Percentiles rank a stretch among this genome's conserved stretches.
phyloP scores from a whole-genome alignment of 2,329 filamentous ascomycete genomes.

The Calonectria pauciramosa region DNA sequence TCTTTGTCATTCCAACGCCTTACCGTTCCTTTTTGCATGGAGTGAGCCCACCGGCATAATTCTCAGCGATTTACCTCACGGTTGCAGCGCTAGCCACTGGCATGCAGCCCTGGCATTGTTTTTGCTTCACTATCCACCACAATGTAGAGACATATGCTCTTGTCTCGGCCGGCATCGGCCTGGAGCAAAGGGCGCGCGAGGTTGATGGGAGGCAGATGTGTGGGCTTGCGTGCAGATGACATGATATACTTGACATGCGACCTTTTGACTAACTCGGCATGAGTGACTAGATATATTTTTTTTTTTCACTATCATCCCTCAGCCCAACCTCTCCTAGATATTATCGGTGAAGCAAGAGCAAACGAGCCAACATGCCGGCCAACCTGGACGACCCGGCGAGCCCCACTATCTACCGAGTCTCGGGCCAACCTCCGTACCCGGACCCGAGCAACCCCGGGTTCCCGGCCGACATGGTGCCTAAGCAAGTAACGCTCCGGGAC shows the following conservation, averaged over 20 bases:
- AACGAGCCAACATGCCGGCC: slow-evolving; percentile 73
- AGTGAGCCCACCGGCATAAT: neutral
- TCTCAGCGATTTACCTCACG: neutral
- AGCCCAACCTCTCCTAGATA: neutral
- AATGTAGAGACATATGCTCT: neutral
- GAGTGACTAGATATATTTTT: neutral
- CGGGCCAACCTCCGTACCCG: slow-evolving; percentile 76
- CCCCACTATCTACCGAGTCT: slow-evolving; percentile 78
- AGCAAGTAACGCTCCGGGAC: slow-evolving; percentile 86
- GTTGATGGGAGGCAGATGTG: neutral
- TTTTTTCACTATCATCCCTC: neutral
- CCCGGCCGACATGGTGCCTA: slow-evolving; percentile 77
- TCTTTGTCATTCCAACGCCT: slow-evolving; percentile 1
- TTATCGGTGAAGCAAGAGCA: neutral
- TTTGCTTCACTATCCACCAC: neutral
- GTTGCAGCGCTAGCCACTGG: neutral
- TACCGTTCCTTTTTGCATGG: neutral
- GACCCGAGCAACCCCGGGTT: slow-evolving; percentile 72
- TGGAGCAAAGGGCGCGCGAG: neutral
- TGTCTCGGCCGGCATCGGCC: neutral
- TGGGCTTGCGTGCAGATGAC: neutral
- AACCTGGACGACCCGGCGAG: slow-evolving; percentile 83
- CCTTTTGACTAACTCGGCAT: neutral
- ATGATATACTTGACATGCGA: slow-evolving; percentile 1
- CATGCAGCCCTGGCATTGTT: neutral